phyloP scores from a whole-genome alignment of 2,329 filamentous ascomycete species.

The Pseudogymnoascus sp. region DNA sequence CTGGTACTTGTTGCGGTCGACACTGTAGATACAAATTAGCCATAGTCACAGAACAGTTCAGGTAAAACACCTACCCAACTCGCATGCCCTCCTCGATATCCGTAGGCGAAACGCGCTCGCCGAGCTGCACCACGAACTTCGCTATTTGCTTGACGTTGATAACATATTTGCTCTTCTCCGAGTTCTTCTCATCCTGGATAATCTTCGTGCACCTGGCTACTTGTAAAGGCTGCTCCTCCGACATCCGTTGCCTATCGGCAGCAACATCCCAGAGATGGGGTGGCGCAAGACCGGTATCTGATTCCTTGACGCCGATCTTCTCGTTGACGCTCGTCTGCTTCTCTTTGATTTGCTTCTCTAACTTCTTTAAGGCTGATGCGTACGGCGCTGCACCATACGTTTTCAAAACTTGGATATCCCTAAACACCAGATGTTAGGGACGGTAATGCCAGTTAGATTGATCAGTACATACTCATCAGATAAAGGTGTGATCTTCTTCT shows the following conservation, averaged over 20 bases:
- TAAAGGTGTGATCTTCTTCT: conserved; percentile 98
- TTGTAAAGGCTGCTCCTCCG: conserved; percentile 93
- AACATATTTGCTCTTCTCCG: conserved; percentile 98
- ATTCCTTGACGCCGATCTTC: conserved; percentile 96
- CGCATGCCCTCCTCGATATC: conserved; percentile 99
- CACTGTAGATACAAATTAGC: conserved; percentile 37
- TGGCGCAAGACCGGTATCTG: conserved; percentile 93
- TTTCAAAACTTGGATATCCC: conserved; percentile 98
- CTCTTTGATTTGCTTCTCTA: conserved; percentile 99
- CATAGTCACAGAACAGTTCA: conserved; percentile 14
- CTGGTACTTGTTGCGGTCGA: conserved; percentile 98
- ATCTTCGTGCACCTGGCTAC: conserved; percentile 99
- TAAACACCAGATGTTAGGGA: conserved; percentile 33
- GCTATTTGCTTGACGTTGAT: conserved; percentile 99
- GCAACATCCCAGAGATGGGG: conserved; percentile 98
- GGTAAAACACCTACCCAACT: conserved; percentile 54
- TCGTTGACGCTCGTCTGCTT: conserved; percentile 97
- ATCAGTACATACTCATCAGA: conserved; percentile 72
- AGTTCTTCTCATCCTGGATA: conserved; percentile 90
- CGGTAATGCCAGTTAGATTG: conserved; percentile 11
- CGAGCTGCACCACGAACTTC: conserved; percentile 97
- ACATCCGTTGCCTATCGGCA: conserved; percentile 96
- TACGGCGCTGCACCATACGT: conserved; percentile 97
- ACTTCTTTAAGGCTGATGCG: conserved; percentile 84
- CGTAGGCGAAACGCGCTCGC: conserved; percentile 91